phyloP scores from a whole-genome alignment of 768 basidiomycete genomes.

The Trametes villosa region DNA sequence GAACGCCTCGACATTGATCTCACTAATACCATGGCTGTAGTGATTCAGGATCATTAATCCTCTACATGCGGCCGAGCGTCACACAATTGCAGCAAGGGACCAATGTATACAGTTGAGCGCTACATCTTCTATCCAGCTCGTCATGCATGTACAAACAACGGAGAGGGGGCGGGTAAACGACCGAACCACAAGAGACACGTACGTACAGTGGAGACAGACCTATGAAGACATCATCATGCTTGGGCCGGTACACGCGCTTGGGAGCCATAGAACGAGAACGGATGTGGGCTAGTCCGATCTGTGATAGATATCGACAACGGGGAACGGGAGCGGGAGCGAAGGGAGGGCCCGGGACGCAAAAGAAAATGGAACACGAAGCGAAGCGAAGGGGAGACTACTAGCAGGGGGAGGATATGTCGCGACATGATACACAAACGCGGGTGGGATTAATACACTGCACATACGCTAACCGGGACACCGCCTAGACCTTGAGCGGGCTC shows the following conservation, averaged over 20 bases:
- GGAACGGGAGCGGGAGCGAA: background rate
- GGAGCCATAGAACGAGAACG: background rate
- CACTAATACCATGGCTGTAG: background rate
- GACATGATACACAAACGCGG: constrained; percentile 22
- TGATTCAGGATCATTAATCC: background rate
- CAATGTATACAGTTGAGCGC: constrained; percentile 1
- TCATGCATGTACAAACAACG: constrained; percentile 1
- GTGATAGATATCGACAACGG: constrained; percentile 2
- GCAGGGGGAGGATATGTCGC: constrained; percentile 8
- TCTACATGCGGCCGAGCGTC: background rate
- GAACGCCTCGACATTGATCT: background rate
- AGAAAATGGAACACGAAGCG: background rate
- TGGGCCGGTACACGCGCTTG: background rate
- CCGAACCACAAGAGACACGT: no score
- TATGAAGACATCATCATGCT: constrained; percentile 13
- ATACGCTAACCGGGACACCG: constrained; percentile 16
- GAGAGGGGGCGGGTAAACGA: background rate
- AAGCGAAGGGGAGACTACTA: constrained; percentile 4
- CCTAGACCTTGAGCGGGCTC: constrained; percentile 50
- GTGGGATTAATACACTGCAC: constrained; percentile 25
- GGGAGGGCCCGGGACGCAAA: background rate
- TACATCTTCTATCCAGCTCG: constrained; percentile 11
- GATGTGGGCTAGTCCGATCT: constrained; percentile 13
- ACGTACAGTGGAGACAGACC: no score
- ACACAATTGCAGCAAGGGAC: constrained; percentile 6